Percentiles rank a stretch among this genome's conserved stretches.
Conservation (phyloP, 768 basidiomycete genomes). For the Collybiopsis confluens region DNA sequence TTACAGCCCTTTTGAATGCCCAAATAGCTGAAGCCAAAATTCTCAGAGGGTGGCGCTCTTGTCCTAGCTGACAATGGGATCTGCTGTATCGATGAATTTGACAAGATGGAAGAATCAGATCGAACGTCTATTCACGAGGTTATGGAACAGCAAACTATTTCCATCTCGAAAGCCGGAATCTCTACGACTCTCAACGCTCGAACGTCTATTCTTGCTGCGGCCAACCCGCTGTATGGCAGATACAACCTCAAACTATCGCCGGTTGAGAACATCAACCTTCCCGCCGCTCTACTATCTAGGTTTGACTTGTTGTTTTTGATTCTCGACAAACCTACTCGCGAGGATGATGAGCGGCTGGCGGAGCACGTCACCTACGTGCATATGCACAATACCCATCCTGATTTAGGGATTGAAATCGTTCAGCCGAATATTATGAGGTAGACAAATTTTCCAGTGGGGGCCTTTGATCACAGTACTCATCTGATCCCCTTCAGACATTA, state of each 20-base stretch:
- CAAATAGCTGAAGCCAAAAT: background rate
- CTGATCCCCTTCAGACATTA: constrained; percentile 69
- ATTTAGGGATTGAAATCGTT: constrained; percentile 78
- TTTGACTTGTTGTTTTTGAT: constrained; percentile 97
- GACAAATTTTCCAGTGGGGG: constrained; percentile 13
- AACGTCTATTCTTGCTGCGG: constrained; percentile 95
- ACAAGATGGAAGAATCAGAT: constrained; percentile 99
- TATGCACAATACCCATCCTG: constrained; percentile 91
- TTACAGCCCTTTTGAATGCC: background rate
- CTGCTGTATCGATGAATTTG: constrained; percentile 99
- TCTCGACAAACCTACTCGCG: constrained; percentile 90
- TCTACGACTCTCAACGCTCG: constrained; percentile 97
- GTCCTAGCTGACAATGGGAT: constrained; percentile 99
- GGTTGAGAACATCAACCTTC: constrained; percentile 98
- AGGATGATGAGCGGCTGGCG: constrained; percentile 94
- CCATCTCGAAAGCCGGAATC: constrained; percentile 98
- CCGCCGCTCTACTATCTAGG: constrained; percentile 91
- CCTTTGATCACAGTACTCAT: background rate
- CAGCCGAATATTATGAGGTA: constrained; percentile 88
- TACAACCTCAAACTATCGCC: constrained; percentile 98
- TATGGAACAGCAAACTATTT: constrained; percentile 99
- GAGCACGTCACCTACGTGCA: constrained; percentile 98
- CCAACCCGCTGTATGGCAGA: constrained; percentile 95
- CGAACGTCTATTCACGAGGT: constrained; percentile 99
- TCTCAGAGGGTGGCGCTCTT: constrained; percentile 98